Evolutionary conservation across 768 basidiomycete genomes (phyloP).

Genomic region (Amanita jacksonii): DNA sequence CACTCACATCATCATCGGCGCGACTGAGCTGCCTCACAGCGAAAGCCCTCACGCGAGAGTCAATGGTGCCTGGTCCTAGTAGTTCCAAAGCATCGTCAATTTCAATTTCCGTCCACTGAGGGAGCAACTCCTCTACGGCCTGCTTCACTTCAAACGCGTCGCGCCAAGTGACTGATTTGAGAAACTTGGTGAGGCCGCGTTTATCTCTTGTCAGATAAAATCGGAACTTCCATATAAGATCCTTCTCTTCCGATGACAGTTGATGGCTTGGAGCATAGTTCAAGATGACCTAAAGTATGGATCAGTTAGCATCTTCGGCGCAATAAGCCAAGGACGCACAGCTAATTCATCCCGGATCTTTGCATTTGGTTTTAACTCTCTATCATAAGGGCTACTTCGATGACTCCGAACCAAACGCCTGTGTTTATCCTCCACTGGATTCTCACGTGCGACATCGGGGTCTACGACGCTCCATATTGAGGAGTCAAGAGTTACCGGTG

Average conservation of each 20-base stretch:
- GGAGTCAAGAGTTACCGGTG: slow-evolving; percentile 53
- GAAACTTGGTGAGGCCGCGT: slow-evolving; percentile 92
- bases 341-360: slow-evolving; percentile 90
- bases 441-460: slow-evolving; percentile 85
- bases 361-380: slow-evolving; percentile 95
- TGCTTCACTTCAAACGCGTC: slow-evolving; percentile 96
- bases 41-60: slow-evolving; percentile 88
- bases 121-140: slow-evolving; percentile 90
- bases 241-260: slow-evolving; percentile 87
- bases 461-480: slow-evolving; percentile 85
- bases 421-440: slow-evolving; percentile 97
- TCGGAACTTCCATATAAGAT: slow-evolving; percentile 98
- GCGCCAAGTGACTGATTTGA: slow-evolving; percentile 96
- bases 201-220: slow-evolving; percentile 92
- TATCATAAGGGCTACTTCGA: slow-evolving; percentile 86
- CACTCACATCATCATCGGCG: slow-evolving; percentile 87
- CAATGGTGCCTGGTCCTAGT: slow-evolving; percentile 81
- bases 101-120: slow-evolving; percentile 95
- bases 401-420: slow-evolving; percentile 90
- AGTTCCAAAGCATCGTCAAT: slow-evolving; percentile 95
- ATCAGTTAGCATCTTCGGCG: background rate
- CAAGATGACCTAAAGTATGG: slow-evolving; percentile 60
- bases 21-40: slow-evolving; percentile 85
- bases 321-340: slow-evolving; percentile 33
- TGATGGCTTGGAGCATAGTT: slow-evolving; percentile 84